These are phyloP conservation scores for Talaromyces sp. DNA, from an alignment of 2,329 filamentous ascomycete species.

Conservation along the genomic window DNA sequence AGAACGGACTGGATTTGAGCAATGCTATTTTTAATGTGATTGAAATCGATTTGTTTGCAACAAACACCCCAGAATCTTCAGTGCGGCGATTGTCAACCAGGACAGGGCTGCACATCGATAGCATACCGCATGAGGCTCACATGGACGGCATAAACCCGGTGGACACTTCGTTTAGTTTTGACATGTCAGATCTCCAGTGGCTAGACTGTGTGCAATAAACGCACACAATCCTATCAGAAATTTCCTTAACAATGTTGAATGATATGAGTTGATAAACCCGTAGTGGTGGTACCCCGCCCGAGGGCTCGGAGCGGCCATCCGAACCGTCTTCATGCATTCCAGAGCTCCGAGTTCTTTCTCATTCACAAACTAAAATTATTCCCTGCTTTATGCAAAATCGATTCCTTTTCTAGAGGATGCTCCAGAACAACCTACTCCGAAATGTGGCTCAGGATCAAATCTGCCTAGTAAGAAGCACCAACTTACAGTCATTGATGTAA, in stretches of 20 bases:
- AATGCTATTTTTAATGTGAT: neutral
- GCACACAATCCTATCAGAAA: no score
- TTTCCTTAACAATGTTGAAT: neutral
- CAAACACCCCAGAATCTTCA: neutral
- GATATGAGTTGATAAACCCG: neutral
- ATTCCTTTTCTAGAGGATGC: neutral
- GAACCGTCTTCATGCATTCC: neutral
- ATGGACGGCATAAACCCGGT: neutral
- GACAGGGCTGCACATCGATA: neutral
- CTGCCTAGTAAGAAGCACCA: neutral
- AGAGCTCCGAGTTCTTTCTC: neutral
- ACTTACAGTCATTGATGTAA: neutral
- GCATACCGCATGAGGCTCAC: neutral
- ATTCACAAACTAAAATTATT: neutral
- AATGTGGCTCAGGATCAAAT: neutral
- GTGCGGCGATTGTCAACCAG: neutral
- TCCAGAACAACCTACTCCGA: neutral
- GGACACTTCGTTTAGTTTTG: conserved; percentile 3
- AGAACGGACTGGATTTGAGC: neutral
- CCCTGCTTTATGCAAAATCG: neutral
- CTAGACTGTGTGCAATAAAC: conserved; percentile 1
- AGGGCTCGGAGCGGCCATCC: neutral
- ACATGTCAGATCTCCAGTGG: conserved; percentile 4
- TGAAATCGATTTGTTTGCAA: neutral
- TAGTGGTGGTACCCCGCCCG: no score